A percentile compares a stretch with the other conserved stretches of the same genome.
These are phyloP conservation scores for Lagenidium giganteum DNA, from an alignment of 352 stramenopile species.

Conservation along the genomic window DNA sequence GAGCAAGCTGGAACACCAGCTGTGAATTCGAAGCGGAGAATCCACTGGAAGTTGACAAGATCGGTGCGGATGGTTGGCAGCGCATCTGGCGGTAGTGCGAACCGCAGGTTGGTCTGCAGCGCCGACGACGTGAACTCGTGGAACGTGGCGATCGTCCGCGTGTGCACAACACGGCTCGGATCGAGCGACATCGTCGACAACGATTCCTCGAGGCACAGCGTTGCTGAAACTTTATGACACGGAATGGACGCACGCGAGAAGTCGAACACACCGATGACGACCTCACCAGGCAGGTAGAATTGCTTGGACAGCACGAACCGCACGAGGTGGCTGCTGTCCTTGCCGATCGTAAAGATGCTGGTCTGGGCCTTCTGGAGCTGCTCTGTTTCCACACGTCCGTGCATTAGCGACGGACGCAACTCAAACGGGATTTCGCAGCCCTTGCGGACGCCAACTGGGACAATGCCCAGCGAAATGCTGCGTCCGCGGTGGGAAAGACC, in stretches of 20 bases:
- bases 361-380: constrained; percentile 44
- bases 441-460: constrained; percentile 47
- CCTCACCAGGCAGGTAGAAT: constrained; percentile 55
- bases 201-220: constrained; percentile 45
- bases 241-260: constrained; percentile 47
- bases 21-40: constrained; percentile 60
- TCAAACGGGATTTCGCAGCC: constrained; percentile 64
- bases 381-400: constrained; percentile 63
- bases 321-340: constrained; percentile 54
- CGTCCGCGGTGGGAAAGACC: constrained; percentile 15
- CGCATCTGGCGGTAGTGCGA: constrained; percentile 51
- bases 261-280: constrained; percentile 53
- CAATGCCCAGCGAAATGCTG: constrained; percentile 22
- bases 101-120: constrained; percentile 51
- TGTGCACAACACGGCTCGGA: constrained; percentile 45
- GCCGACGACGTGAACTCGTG: constrained; percentile 36
- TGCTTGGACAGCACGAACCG: constrained; percentile 58
- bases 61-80: constrained; percentile 50
- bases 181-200: constrained; percentile 48
- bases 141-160: constrained; percentile 39
- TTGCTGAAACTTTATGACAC: constrained; percentile 41
- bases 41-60: constrained; percentile 55
- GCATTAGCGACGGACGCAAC: constrained; percentile 54
- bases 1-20: constrained; percentile 16
- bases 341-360: constrained; percentile 69